These are phyloP conservation scores for Monilinia fructigena DNA, from an alignment of 2,329 filamentous ascomycete species.

Conservation along the genomic window DNA sequence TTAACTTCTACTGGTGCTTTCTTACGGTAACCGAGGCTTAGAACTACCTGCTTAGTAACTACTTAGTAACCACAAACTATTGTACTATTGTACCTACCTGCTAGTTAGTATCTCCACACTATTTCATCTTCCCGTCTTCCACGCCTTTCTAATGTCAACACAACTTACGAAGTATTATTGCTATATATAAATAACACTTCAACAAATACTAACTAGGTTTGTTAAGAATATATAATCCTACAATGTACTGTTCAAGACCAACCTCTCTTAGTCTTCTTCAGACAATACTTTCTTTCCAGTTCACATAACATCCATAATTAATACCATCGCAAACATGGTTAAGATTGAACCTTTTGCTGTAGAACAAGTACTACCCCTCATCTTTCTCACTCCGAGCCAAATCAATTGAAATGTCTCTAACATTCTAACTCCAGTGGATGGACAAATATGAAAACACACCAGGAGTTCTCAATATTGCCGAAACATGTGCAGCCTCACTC, in stretches of 20 bases:
- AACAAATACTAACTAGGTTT: slow-evolving; percentile 22
- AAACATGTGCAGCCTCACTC: slow-evolving; percentile 75
- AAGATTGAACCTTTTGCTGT: slow-evolving; percentile 64
- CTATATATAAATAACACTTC: no score
- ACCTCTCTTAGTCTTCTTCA: slow-evolving; percentile 17
- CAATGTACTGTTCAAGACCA: slow-evolving; percentile 24
- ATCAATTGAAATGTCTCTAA: slow-evolving; percentile 24
- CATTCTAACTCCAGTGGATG: slow-evolving; percentile 53
- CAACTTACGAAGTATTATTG: no score
- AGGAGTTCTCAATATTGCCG: slow-evolving; percentile 67
- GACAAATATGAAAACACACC: slow-evolving; percentile 57
- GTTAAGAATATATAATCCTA: slow-evolving; percentile 17
- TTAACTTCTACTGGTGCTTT: neutral
- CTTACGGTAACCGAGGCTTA: neutral
- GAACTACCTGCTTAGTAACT: no score
- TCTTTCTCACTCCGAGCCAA: neutral
- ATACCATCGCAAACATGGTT: slow-evolving; percentile 48
- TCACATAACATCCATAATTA: no score
- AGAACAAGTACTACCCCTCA: slow-evolving; percentile 52
- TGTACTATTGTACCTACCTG: no score
- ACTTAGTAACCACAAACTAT: no score
- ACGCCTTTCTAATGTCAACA: slow-evolving; percentile 3
- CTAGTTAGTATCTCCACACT: neutral
- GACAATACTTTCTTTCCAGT: slow-evolving; percentile 4
- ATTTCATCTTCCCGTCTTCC: neutral